Percentiles rank a stretch among this genome's conserved stretches.
phyloP scores from a whole-genome alignment of 2,329 filamentous ascomycete genomes.

The Fusarium camptoceras region DNA sequence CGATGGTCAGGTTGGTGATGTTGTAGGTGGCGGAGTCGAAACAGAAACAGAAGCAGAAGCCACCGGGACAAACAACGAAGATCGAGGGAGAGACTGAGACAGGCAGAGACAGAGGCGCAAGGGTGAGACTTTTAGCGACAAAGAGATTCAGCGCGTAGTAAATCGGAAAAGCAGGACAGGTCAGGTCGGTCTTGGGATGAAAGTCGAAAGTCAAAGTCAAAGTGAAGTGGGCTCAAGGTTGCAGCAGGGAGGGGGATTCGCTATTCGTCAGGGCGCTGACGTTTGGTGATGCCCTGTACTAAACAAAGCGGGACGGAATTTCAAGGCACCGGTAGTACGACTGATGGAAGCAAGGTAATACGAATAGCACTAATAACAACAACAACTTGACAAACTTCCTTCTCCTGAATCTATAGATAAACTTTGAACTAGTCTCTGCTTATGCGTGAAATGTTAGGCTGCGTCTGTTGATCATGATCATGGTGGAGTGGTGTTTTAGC shows the following conservation, averaged over 20 bases:
- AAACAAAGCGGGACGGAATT: constrained; percentile 46
- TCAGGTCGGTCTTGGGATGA: constrained; percentile 3
- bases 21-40: constrained; percentile 29
- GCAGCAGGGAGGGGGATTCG: constrained; percentile 25
- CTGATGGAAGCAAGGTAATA: not conserved
- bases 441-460: constrained; percentile 34
- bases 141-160: constrained; percentile 1
- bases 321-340: constrained; percentile 44
- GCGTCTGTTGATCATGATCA: constrained; percentile 28
- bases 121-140: not conserved
- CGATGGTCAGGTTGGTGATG: constrained; percentile 15
- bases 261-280: constrained; percentile 34
- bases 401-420: constrained; percentile 10
- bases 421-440: constrained; percentile 19
- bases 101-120: constrained; percentile 25
- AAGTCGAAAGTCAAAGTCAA: not conserved
- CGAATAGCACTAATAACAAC: not conserved
- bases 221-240: constrained; percentile 6
- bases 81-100: constrained; percentile 36
- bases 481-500: constrained; percentile 33
- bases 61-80: constrained; percentile 17
- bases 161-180: not conserved
- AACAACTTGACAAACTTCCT: constrained; percentile 9
- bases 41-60: constrained; percentile 21
- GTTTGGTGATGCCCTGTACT: constrained; percentile 31